Base-by-base conservation (phyloP, 768 basidiomycete genomes). In the Russula earlei region DNA sequence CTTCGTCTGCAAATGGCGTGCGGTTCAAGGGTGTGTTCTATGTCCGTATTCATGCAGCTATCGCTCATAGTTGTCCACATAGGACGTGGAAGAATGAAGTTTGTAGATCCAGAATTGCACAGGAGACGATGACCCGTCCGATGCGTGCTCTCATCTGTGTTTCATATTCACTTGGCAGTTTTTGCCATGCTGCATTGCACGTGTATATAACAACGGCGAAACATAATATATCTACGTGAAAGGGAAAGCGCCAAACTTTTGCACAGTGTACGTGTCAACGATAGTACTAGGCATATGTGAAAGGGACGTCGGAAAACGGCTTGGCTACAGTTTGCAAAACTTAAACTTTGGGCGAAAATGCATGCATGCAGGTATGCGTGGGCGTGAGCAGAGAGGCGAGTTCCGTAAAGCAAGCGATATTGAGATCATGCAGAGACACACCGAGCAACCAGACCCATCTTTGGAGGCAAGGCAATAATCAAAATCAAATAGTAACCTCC, bases 51-150 rank as follows among this genome's bases (percentile, higher is more conserved):
- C 42, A 25, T 22, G 12, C 12, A 9, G 22, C 49, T 27, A 20
- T 51, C 24, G 24, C 58, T 61, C 34, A 57, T 19, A 5, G 31
- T 37, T 38, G 20, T 3, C 8, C 15, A 46, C 11, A 14, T 47
- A 82, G 80, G 82, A 19, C 78, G 83, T 20, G 83, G 83, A 43
- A 70, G 81, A 57, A 84, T 84, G 83, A 83, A 82, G 61, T 84
- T 74, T 60, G 65, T 83, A 37, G 83, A 84, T 64, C 83, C 83
- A 31, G 83, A 80, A 61, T 56, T 72, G 44, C 70, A 70, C 34
- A 65, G 69, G 4, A 62, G 67, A 34, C 62, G 67, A 45, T 52
- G 40, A 33, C n/a, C 47, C 38, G 25, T 53, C 20, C 24, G 43
- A 51, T 49, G 33, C 49, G 14, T 19, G 25, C 43, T 55, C 17